Conservation (phyloP, 441 rosid species). For the Macaranga tanarius region DNA sequence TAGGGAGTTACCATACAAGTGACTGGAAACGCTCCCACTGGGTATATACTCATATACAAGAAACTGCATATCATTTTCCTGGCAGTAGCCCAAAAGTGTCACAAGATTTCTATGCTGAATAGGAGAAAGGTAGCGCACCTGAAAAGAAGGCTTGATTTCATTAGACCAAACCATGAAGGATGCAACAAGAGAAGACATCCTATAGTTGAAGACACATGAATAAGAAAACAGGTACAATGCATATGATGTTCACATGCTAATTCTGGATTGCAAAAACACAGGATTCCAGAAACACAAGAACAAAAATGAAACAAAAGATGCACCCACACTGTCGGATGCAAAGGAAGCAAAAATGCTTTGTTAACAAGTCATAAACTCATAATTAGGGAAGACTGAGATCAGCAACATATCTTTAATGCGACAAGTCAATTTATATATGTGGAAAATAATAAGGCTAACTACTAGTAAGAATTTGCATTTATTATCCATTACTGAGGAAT, state of each 20-base stretch:
- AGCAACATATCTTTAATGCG: background rate
- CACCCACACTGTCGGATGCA: background rate
- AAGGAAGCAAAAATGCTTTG: background rate
- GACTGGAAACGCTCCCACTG: conserved; percentile 59
- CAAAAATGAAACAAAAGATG: background rate
- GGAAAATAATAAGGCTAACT: background rate
- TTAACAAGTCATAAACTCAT: background rate
- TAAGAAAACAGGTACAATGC: conserved; percentile 4
- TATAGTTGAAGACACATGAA: conserved; percentile 14
- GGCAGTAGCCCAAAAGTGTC: conserved; percentile 61
- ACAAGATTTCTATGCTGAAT: conserved; percentile 65
- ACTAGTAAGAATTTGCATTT: conserved; percentile 8
- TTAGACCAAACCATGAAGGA: conserved; percentile 27
- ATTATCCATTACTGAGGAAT: background rate
- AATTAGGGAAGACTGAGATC: conserved; percentile 5
- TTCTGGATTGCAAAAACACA: background rate
- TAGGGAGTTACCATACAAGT: conserved; percentile 55
- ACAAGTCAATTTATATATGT: background rate
- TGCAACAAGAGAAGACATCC: conserved; percentile 17
- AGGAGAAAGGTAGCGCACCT: conserved; percentile 60
- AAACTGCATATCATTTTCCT: conserved; percentile 49
- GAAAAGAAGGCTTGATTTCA: conserved; percentile 23
- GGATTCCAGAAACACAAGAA: background rate
- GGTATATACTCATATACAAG: conserved; percentile 62
- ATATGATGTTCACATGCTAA: conserved; percentile 4